These are phyloP conservation scores for Asterochloris erici DNA, from an alignment of 139 green algal genomes.

Conservation along the genomic window DNA sequence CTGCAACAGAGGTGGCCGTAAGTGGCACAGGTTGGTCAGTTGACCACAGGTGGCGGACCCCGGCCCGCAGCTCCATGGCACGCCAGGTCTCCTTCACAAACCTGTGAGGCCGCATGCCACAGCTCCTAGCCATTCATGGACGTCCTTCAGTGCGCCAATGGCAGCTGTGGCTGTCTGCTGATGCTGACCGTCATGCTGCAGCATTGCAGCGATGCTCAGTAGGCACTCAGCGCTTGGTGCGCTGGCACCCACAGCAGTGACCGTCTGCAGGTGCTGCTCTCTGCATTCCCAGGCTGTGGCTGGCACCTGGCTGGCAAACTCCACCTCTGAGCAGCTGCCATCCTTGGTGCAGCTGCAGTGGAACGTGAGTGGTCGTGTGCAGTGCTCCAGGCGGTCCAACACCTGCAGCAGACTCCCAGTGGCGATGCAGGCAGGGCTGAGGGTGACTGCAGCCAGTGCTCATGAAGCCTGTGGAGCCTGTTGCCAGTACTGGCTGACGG, in stretches of 20 bases:
- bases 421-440: neutral
- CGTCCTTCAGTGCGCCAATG: neutral
- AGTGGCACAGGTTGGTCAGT: too few relatives aligned
- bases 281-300: neutral
- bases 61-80: too few relatives aligned
- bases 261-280: neutral
- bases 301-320: neutral
- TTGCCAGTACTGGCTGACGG: neutral
- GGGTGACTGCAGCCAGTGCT: too few relatives aligned
- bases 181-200: neutral
- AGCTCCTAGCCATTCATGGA: conserved; percentile 19
- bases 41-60: too few relatives aligned
- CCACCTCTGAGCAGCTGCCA: neutral
- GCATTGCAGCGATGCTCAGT: neutral
- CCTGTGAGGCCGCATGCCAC: conserved; percentile 13
- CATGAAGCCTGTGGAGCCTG: too few relatives aligned
- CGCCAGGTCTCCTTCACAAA: neutral
- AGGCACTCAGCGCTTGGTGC: neutral
- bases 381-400: neutral
- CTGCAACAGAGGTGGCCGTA: too few relatives aligned
- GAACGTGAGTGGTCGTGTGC: neutral
- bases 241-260: neutral
- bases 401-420: conserved; percentile 3
- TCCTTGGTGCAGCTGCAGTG: neutral
- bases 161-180: neutral